Evolutionary conservation across 2,329 filamentous ascomycete genomes (phyloP).

Genomic region (Cytospora piceae): DNA sequence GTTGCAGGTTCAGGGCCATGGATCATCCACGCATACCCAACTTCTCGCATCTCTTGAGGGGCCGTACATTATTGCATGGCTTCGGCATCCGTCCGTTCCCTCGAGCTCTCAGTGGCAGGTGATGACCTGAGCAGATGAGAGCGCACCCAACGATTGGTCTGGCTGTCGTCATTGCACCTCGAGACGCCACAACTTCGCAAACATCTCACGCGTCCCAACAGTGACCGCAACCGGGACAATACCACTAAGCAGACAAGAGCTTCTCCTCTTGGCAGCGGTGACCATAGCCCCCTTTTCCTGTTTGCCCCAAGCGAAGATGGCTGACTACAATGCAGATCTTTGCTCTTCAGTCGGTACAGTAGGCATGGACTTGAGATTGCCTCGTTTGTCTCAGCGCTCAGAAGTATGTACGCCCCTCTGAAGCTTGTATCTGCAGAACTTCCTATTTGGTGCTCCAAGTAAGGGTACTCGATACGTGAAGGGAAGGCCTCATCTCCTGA

Average conservation of each 20-base stretch:
- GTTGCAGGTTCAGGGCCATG: slow-evolving; percentile 6
- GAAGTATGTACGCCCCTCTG: neutral
- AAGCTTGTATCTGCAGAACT: neutral
- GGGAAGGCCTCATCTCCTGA: neutral
- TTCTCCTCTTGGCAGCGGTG: neutral
- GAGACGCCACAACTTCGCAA: neutral
- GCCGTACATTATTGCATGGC: slow-evolving; percentile 1
- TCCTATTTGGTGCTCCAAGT: neutral
- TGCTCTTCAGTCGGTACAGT: neutral
- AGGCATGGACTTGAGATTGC: neutral
- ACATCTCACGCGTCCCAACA: neutral
- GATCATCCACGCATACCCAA: neutral
- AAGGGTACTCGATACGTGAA: neutral
- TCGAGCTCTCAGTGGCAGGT: neutral
- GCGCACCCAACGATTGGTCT: neutral
- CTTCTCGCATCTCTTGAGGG: neutral
- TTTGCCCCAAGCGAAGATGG: neutral
- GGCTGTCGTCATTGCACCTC: slow-evolving; percentile 19
- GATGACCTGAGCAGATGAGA: neutral
- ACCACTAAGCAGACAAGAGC: too few species aligned
- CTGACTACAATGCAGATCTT: neutral
- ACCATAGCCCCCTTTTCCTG: neutral
- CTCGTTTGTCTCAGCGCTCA: neutral
- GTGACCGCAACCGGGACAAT: neutral
- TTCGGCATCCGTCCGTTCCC: neutral